These are phyloP conservation scores for Sporothrix brasiliensis DNA, from an alignment of 2,329 filamentous ascomycete genomes.

Conservation along the genomic window DNA sequence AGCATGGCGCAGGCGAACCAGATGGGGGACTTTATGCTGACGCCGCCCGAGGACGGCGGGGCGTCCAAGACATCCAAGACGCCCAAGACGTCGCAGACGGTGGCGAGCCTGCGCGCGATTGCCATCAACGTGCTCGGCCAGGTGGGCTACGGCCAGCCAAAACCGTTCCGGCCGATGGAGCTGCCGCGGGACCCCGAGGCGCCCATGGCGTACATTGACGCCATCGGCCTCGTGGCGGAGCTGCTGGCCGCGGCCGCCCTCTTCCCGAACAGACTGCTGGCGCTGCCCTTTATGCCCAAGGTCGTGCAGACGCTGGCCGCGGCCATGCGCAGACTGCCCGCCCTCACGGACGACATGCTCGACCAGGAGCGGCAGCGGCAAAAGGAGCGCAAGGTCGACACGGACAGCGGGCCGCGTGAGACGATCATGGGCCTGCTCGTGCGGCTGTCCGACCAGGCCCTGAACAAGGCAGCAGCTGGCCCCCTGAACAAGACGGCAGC, in stretches of 20 bases:
- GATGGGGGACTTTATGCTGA: constrained; percentile 41
- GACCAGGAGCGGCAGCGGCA: constrained; percentile 37
- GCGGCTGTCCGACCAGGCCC: constrained; percentile 38
- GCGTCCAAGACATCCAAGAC: constrained; percentile 21
- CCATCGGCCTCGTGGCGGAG: constrained; percentile 41
- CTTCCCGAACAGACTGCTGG: constrained; percentile 39
- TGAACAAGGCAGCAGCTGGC: background rate
- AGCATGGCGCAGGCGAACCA: constrained; percentile 40
- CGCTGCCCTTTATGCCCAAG: constrained; percentile 39
- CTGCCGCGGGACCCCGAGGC: constrained; percentile 34
- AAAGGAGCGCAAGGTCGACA: background rate
- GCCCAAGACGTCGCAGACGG: constrained; percentile 37
- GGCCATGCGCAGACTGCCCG: constrained; percentile 39
- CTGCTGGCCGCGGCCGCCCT: constrained; percentile 41
- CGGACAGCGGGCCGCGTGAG: constrained; percentile 22
- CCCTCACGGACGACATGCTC: constrained; percentile 40
- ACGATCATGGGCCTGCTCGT: constrained; percentile 43
- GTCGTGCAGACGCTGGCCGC: constrained; percentile 39
- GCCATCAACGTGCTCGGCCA: constrained; percentile 46
- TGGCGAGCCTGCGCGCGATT: constrained; percentile 42
- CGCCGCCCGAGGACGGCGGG: no score
- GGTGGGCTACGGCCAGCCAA: constrained; percentile 43
- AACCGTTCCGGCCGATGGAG: constrained; percentile 40
- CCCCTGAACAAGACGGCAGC: constrained; percentile 21
- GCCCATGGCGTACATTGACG: constrained; percentile 42